Evolutionary conservation across 441 rosid genomes (phyloP).

Genomic region (Arabidopsis lyrata): DNA sequence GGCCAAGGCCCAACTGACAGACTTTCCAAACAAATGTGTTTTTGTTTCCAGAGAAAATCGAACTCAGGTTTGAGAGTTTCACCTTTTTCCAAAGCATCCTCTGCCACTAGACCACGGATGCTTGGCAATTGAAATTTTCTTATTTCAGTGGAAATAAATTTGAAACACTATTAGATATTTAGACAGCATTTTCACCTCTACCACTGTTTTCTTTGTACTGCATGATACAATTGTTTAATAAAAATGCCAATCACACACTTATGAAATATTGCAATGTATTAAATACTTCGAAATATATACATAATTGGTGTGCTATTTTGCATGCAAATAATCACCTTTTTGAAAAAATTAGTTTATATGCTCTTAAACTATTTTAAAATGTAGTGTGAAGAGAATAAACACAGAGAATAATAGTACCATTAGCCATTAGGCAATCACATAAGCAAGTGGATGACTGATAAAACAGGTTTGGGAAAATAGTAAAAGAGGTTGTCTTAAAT

Average conservation of each 20-base stretch:
- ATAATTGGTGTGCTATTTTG: not conserved
- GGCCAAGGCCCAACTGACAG: too few species aligned
- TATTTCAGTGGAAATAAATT: not conserved
- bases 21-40: too few species aligned
- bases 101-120: too few species aligned
- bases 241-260: not conserved
- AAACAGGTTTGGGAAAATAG: not conserved
- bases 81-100: too few species aligned
- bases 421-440: constrained; percentile 18
- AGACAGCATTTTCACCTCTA: not conserved
- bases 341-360: constrained; percentile 5
- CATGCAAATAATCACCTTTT: not conserved
- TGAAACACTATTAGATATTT: not conserved
- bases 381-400: constrained; percentile 28
- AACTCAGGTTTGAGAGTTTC: too few species aligned
- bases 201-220: not conserved
- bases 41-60: too few species aligned
- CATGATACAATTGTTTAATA: not conserved
- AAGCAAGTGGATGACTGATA: too few species aligned
- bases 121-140: not conserved
- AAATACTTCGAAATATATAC: not conserved
- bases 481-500: constrained; percentile 33
- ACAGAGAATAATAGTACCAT: constrained; percentile 8
- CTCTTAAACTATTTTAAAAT: not conserved
- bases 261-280: not conserved